Evolutionary conservation across 805 yeast species (phyloP), one percentile per base, ranked within the genome.

Genomic region (Nakazawaea ambrosiae): DNA sequence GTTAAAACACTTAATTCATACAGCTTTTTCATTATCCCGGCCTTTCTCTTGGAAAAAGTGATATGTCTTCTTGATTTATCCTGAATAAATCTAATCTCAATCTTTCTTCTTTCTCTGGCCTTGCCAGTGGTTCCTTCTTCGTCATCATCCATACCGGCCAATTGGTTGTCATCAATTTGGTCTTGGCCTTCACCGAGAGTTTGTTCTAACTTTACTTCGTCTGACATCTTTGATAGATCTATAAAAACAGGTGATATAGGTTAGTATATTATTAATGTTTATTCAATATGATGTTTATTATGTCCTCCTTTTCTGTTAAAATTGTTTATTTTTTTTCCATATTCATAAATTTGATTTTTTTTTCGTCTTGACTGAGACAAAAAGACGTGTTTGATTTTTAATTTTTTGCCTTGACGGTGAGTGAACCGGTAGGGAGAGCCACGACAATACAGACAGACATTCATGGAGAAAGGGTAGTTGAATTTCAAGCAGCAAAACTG

Each of bases 21-120:
- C n/a, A 98, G 98, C 67, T 92, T 92, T 67, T 92, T 92, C 98
- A 92, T 92, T 54, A 92, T 90, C 50, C 98, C 98, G 32, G 96
- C 97, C 65, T 90, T 90, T 65, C 98, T 83, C 67, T 92, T 92
- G 37, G 97, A 87, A 55, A 92, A 92, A 22, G 98, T 92, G 51
- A 92, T 94, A 64, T 92, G 98, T 55, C 98, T 85, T 60, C 98
- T 79, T 16, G 96, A 86, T 66, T 92, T 92, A 63, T 92, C 97
- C 66, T 90, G 96, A 54, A 92, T 92, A 57, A 92, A 92, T 68
- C 87, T 86, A 60, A 92, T 92, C 63, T 92, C 98, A 53, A 90
- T 90, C 64, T 90, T 90, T 68, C 98, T 66, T 55, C 81, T 63
- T 52, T 75, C 81, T 55, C 76, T 68, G 45, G 65, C 68, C 49